phyloP scores from a whole-genome alignment of 306 rosid genomes.

The Cicer pinnatifidum region DNA sequence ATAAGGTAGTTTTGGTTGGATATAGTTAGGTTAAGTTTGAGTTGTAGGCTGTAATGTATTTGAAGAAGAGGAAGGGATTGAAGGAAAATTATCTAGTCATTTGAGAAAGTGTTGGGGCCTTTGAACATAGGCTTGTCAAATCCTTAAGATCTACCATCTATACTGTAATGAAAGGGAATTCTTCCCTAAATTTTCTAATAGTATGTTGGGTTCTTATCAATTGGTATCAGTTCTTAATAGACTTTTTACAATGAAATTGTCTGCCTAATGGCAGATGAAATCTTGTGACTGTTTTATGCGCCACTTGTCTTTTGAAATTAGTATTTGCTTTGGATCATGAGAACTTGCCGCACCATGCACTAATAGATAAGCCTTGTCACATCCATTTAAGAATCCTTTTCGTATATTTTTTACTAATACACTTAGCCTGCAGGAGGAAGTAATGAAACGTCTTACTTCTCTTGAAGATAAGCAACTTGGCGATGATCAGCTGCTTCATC shows the following conservation, averaged over 20 bases:
- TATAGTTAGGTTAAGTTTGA: not conserved
- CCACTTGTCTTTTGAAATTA: not conserved
- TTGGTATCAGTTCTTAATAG: constrained; percentile 1
- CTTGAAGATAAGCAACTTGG: constrained; percentile 60
- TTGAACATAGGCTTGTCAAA: not conserved
- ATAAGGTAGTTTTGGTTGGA: not conserved
- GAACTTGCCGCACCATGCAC: constrained; percentile 33
- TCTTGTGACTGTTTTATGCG: constrained; percentile 20
- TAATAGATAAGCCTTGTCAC: constrained; percentile 26
- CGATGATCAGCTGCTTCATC: constrained; percentile 68
- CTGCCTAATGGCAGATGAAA: constrained; percentile 8
- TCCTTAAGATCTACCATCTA: not conserved
- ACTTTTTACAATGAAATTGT: not conserved
- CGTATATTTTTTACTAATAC: constrained; percentile 36
- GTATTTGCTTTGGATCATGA: constrained; percentile 15
- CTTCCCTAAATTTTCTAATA: constrained; percentile 3
- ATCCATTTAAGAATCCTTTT: constrained; percentile 18
- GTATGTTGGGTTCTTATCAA: not conserved
- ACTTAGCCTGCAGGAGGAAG: constrained; percentile 69
- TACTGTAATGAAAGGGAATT: not conserved
- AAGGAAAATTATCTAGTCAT: not conserved
- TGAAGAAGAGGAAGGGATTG: not conserved
- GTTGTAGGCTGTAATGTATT: not conserved
- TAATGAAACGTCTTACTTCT: constrained; percentile 52
- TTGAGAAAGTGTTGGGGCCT: not conserved